Evolutionary conservation across 75 land plant genomes (phyloP).

Genomic region (Sequoia sempervirens): DNA sequence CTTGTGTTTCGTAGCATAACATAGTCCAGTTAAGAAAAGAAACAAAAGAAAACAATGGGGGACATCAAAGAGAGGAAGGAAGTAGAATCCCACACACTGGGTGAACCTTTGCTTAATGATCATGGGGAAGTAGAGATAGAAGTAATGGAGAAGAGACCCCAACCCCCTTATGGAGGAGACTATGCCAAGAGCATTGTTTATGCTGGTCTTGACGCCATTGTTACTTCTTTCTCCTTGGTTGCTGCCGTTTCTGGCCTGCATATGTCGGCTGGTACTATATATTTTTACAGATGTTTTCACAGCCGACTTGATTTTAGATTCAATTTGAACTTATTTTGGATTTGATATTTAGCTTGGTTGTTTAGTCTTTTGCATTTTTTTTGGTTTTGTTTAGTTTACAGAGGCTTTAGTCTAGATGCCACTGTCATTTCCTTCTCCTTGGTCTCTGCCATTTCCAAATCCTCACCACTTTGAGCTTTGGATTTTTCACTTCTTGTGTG

Average conservation of each 20-base stretch:
- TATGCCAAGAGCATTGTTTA: constrained; percentile 68
- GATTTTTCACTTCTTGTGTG: constrained; percentile 4
- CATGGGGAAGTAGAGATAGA: neutral
- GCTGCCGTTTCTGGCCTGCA: constrained; percentile 55
- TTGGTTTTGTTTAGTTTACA: too few relatives aligned
- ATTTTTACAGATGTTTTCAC: neutral
- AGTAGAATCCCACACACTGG: too few relatives aligned
- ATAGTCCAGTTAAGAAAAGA: too few relatives aligned
- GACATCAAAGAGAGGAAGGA: too few relatives aligned
- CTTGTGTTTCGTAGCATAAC: too few relatives aligned
- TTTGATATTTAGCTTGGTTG: neutral
- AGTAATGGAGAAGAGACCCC: neutral
- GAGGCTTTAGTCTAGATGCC: constrained; percentile 36
- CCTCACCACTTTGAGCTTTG: too few relatives aligned
- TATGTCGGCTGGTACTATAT: constrained; percentile 31
- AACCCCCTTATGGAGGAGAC: constrained; percentile 29
- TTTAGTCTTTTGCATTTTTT: too few relatives aligned
- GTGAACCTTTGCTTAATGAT: too few relatives aligned
- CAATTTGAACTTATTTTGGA: neutral
- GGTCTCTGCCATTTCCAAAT: constrained; percentile 49
- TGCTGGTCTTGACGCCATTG: constrained; percentile 67
- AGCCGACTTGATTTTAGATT: neutral
- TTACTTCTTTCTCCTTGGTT: constrained; percentile 74
- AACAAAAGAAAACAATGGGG: too few relatives aligned
- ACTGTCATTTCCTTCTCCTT: constrained; percentile 69